Conservation (phyloP, 1,284 basidiomycete species). For the Volvariella surrecta region DNA sequence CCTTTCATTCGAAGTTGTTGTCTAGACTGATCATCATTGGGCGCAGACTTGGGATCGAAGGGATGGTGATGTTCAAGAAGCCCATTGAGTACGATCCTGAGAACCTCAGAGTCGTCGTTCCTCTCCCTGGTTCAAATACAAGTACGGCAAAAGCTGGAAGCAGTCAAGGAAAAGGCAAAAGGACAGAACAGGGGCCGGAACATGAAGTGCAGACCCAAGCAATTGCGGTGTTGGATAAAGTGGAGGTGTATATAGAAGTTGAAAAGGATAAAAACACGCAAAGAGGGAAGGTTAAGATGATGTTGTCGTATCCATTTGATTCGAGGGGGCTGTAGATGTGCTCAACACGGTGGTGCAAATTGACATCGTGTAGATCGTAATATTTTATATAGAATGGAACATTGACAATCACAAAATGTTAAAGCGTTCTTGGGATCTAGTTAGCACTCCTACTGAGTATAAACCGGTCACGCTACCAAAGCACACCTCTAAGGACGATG, state of each 20-base stretch:
- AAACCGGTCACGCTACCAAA: too few species aligned
- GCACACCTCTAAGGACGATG: too few species aligned
- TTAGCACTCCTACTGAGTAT: too few species aligned
- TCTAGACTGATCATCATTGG: conserved; percentile 3
- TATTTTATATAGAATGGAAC: too few species aligned
- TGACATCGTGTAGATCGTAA: too few species aligned
- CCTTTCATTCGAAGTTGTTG: conserved; percentile 6
- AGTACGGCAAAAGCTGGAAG: too few species aligned
- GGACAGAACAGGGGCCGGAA: conserved; percentile 18
- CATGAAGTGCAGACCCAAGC: conserved; percentile 31
- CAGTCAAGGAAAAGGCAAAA: too few species aligned
- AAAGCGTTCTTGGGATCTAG: too few species aligned
- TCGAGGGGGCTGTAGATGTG: conserved; percentile 33
- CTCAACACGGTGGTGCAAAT: too few species aligned
- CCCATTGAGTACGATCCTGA: conserved; percentile 89
- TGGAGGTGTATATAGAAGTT: conserved; percentile 82
- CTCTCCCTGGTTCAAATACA: conserved; percentile 26
- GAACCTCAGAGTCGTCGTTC: conserved; percentile 78
- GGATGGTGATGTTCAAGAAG: conserved; percentile 86
- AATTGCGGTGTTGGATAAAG: conserved; percentile 92
- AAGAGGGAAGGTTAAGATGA: conserved; percentile 88
- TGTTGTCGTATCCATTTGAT: conserved; percentile 65
- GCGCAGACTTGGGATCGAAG: conserved; percentile 84
- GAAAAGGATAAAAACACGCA: conserved; percentile 96
- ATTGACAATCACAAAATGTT: too few species aligned